A percentile compares a stretch with the other conserved stretches of the same genome.
Conservation (phyloP, 805 yeast species). For the Starmerella kuoi region DNA sequence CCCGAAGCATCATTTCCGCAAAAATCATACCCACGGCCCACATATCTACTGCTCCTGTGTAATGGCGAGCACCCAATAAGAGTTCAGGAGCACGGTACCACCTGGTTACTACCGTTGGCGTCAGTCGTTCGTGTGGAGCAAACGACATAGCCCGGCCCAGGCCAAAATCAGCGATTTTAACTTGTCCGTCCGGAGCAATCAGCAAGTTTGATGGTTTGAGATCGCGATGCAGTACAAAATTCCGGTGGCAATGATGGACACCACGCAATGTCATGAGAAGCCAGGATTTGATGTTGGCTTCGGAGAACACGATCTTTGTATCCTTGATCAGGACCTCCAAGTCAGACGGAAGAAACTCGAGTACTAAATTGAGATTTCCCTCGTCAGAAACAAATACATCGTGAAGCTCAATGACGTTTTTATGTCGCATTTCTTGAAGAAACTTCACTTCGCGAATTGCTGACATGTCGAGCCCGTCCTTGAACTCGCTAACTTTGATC, state of each 20-base stretch:
- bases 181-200: constrained; percentile 72
- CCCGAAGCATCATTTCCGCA: constrained; percentile 90
- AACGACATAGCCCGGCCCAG: constrained; percentile 74
- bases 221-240: constrained; percentile 82
- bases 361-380: constrained; percentile 61
- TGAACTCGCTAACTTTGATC: constrained; percentile 85
- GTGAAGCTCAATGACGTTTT: constrained; percentile 72
- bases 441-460: constrained; percentile 87
- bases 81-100: constrained; percentile 98
- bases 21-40: constrained; percentile 97
- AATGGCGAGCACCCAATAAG: constrained; percentile 75
- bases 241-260: constrained; percentile 87
- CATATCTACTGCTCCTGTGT: constrained; percentile 77
- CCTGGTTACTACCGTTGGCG: constrained; percentile 90
- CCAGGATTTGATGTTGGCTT: constrained; percentile 89
- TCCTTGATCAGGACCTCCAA: constrained; percentile 82
- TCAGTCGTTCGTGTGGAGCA: constrained; percentile 47
- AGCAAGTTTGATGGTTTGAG: constrained; percentile 84
- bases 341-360: constrained; percentile 88
- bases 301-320: constrained; percentile 56
- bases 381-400: constrained; percentile 66
- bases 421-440: constrained; percentile 73
- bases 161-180: constrained; percentile 96
- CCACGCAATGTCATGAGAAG: constrained; percentile 89
- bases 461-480: constrained; percentile 95